A percentile compares a stretch with the other conserved stretches of the same genome.
phyloP scores from a whole-genome alignment of 1,139 yeast genomes.

The Yamadazyma trypodendri region DNA sequence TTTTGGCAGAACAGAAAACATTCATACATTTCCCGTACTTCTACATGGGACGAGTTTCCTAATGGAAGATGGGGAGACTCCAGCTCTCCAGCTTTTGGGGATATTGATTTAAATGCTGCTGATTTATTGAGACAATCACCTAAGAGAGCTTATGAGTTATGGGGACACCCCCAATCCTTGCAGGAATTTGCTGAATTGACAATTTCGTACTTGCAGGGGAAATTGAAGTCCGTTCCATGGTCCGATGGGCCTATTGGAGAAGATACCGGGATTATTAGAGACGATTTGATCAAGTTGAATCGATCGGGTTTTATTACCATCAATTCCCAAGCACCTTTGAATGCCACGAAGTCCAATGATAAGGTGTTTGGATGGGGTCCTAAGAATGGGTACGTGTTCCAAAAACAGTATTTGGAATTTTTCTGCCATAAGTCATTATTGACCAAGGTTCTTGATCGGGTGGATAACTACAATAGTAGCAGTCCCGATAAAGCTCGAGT shows the following conservation, averaged over 20 bases:
- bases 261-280: constrained; percentile 68
- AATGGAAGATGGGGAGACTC: constrained; percentile 97
- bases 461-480: constrained; percentile 40
- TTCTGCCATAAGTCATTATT: constrained; percentile 63
- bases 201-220: constrained; percentile 65
- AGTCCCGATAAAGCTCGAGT: constrained; percentile 41
- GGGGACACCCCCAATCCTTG: constrained; percentile 76
- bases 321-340: constrained; percentile 93
- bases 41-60: constrained; percentile 94
- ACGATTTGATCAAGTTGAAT: constrained; percentile 62
- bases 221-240: constrained; percentile 85
- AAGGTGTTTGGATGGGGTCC: constrained; percentile 95
- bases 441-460: constrained; percentile 31
- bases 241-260: constrained; percentile 83
- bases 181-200: constrained; percentile 64
- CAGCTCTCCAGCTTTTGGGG: constrained; percentile 91
- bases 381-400: constrained; percentile 84
- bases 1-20: constrained; percentile 95
- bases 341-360: constrained; percentile 73
- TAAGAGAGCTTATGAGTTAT: constrained; percentile 72
- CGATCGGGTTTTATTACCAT: constrained; percentile 70
- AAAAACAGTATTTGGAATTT: constrained; percentile 87
- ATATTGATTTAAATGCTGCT: constrained; percentile 75
- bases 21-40: constrained; percentile 85
- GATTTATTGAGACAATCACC: constrained; percentile 79